Conservation (phyloP, 371 early-diverging fungal species). For the Dentiscutata heterogama region DNA sequence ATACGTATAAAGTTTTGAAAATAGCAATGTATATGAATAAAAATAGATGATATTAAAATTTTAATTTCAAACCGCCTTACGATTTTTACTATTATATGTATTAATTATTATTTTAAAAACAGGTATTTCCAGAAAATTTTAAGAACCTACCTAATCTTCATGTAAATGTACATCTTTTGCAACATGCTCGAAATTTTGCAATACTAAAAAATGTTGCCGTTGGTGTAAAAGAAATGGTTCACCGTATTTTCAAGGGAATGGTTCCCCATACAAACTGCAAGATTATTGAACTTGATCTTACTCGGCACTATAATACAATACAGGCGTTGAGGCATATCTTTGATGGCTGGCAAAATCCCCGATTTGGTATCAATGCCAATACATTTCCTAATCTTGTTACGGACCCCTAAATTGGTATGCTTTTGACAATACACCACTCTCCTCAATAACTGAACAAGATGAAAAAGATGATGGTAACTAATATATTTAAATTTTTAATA, state of each 20-base stretch:
- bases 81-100: no score
- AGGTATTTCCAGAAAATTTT: not conserved
- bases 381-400: not conserved
- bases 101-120: no score
- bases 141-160: conserved; percentile 13
- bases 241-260: not conserved
- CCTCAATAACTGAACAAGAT: no score
- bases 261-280: not conserved
- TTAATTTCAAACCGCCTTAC: no score
- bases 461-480: no score
- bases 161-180: not conserved
- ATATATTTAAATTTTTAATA: no score
- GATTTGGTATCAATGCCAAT: not conserved
- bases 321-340: not conserved
- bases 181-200: conserved; percentile 1
- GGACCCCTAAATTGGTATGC: not conserved
- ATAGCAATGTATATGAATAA: no score
- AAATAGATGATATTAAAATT: no score
- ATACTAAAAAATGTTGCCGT: not conserved
- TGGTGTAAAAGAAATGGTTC: not conserved
- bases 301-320: not conserved
- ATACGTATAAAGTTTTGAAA: no score
- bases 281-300: not conserved
- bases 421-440: no score
- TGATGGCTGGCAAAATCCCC: not conserved